Conservation (phyloP, 352 stramenopile species). For the Plasmopara muralis region DNA sequence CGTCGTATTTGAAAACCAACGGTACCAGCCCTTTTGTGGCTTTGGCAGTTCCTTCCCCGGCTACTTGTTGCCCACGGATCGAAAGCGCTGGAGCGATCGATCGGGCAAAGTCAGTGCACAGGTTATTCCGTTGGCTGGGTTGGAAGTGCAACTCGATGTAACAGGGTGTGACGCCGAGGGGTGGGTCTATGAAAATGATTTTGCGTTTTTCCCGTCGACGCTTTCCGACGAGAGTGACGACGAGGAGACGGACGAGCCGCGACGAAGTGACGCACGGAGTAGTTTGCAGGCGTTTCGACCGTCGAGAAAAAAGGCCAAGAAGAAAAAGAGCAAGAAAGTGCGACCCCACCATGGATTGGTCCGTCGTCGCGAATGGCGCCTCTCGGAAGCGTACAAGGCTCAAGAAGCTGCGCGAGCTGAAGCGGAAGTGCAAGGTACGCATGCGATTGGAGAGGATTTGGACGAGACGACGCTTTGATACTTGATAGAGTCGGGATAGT, state of each 20-base stretch:
- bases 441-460: too few relatives aligned
- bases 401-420: conserved; percentile 7
- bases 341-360: conserved; percentile 61
- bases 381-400: conserved; percentile 54
- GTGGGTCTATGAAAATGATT: conserved; percentile 83
- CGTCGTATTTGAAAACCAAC: conserved; percentile 83
- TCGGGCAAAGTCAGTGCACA: conserved; percentile 69
- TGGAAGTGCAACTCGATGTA: conserved; percentile 57
- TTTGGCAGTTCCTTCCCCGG: conserved; percentile 78
- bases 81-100: conserved; percentile 77
- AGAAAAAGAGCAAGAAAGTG: conserved; percentile 41
- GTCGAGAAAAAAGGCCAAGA: conserved; percentile 28
- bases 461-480: too few relatives aligned
- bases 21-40: conserved; percentile 79
- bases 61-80: conserved; percentile 73
- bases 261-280: conserved; percentile 9
- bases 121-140: conserved; percentile 53
- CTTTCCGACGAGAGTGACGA: conserved; percentile 26
- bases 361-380: conserved; percentile 60
- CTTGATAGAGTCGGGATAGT: too few relatives aligned
- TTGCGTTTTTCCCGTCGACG: conserved; percentile 66
- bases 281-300: conserved; percentile 25
- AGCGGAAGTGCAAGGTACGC: not conserved
- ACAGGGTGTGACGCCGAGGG: conserved; percentile 66
- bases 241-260: conserved; percentile 16